phyloP scores from a whole-genome alignment of 257 asterid species.

The Paraleonurus japonicus region DNA sequence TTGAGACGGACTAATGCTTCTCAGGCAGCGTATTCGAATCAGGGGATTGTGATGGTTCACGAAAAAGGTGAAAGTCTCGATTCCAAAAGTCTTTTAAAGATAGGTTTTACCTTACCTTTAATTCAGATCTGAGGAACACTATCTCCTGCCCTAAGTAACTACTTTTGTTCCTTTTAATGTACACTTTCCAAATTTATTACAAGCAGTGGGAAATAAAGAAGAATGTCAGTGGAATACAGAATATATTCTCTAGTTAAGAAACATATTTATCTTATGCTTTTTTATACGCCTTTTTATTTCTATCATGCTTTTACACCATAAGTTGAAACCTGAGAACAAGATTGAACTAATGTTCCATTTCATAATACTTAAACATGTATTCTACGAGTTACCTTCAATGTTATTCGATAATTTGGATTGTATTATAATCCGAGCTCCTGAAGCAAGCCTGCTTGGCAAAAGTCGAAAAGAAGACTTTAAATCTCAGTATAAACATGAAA shows the following conservation, averaged over 20 bases:
- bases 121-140: slow-evolving; percentile 18
- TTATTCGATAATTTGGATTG: slow-evolving; percentile 50
- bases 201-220: slow-evolving; percentile 20
- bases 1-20: not conserved
- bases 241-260: slow-evolving; percentile 24
- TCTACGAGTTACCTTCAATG: slow-evolving; percentile 26
- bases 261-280: slow-evolving; percentile 14
- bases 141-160: not conserved
- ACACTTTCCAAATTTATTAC: not conserved
- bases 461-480: slow-evolving; percentile 21
- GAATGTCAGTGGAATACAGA: slow-evolving; percentile 11
- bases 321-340: slow-evolving; percentile 12
- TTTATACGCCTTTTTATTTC: not conserved
- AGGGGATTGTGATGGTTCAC: too few relatives aligned
- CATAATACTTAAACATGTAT: slow-evolving; percentile 7
- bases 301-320: slow-evolving; percentile 15
- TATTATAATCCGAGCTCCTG: slow-evolving; percentile 94
- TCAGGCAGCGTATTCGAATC: not conserved
- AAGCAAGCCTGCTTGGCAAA: slow-evolving; percentile 74
- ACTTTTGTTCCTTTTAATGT: slow-evolving; percentile 26
- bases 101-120: slow-evolving; percentile 17
- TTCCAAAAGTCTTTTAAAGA: not conserved
- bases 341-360: not conserved
- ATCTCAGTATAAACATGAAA: slow-evolving; percentile 26
- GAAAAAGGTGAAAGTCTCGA: too few relatives aligned